These are phyloP conservation scores for Magnolia changhungtana DNA, from an alignment of 164 flowering plant species.

Conservation along the genomic window DNA sequence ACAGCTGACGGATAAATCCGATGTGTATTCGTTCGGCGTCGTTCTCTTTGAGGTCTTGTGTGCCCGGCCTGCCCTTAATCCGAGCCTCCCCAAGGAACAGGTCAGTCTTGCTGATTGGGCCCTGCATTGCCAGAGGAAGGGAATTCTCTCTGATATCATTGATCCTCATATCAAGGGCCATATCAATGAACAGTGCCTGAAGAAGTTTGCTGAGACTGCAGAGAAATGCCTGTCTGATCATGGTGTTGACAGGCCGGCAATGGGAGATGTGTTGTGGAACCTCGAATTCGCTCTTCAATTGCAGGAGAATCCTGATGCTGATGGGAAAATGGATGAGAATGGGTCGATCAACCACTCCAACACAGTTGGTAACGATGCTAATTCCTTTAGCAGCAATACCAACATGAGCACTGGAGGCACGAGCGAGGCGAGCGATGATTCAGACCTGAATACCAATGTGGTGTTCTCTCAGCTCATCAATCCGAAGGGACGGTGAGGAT, in stretches of 20 bases:
- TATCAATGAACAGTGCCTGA: constrained; percentile 32
- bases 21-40: constrained; percentile 21
- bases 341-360: constrained; percentile 3
- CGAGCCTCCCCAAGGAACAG: constrained; percentile 51
- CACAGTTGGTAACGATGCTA: neutral
- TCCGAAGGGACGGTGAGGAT: constrained; percentile 41
- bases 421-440: constrained; percentile 16
- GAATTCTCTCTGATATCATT: constrained; percentile 25
- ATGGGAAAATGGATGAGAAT: neutral
- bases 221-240: constrained; percentile 28
- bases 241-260: constrained; percentile 35
- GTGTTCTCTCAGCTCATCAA: constrained; percentile 46
- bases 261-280: constrained; percentile 38
- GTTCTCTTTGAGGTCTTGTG: constrained; percentile 41
- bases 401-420: constrained; percentile 14
- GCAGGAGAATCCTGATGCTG: constrained; percentile 22
- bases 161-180: constrained; percentile 31
- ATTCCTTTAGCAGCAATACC: neutral
- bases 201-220: constrained; percentile 24
- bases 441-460: constrained; percentile 12
- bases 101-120: constrained; percentile 55
- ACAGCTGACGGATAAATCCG: constrained; percentile 21
- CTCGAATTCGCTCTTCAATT: constrained; percentile 32
- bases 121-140: constrained; percentile 17
- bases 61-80: constrained; percentile 47